Conservation (phyloP, 2,329 filamentous ascomycete genomes). For the Penicillium brevicompactum region DNA sequence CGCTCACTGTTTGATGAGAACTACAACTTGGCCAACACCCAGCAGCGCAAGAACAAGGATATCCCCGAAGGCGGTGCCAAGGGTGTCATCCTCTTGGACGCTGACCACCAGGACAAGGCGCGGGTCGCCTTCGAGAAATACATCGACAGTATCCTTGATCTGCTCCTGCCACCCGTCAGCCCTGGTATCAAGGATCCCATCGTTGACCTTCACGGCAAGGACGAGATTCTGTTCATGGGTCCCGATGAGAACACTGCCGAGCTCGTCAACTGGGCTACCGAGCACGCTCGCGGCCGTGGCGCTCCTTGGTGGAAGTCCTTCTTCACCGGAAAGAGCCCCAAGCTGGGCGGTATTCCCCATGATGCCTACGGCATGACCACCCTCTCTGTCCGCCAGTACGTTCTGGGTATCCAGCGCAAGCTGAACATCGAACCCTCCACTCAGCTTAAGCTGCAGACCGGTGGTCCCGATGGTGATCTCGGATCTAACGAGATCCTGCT, state of each 20-base stretch:
- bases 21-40: constrained; percentile 95
- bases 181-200: constrained; percentile 99
- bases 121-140: constrained; percentile 97
- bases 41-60: constrained; percentile 99
- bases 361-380: constrained; percentile 98
- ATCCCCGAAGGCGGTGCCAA: constrained; percentile 98
- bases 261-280: constrained; percentile 97
- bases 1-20: constrained; percentile 98
- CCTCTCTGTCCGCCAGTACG: constrained; percentile 91
- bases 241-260: constrained; percentile 98
- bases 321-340: constrained; percentile 98
- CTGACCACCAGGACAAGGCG: constrained; percentile 90
- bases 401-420: constrained; percentile 96
- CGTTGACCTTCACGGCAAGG: constrained; percentile 89
- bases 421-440: constrained; percentile 81
- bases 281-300: constrained; percentile 82
- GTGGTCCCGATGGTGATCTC: constrained; percentile 92
- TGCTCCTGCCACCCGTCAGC: constrained; percentile 83
- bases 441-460: constrained; percentile 94
- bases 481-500: constrained; percentile 98
- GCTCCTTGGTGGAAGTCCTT: constrained; percentile 99
- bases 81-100: constrained; percentile 92
- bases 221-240: constrained; percentile 98
- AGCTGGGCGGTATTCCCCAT: constrained; percentile 93
- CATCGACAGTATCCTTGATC: constrained; percentile 96